phyloP scores from a whole-genome alignment of 352 stramenopile species.

The Pythium insidiosum region DNA sequence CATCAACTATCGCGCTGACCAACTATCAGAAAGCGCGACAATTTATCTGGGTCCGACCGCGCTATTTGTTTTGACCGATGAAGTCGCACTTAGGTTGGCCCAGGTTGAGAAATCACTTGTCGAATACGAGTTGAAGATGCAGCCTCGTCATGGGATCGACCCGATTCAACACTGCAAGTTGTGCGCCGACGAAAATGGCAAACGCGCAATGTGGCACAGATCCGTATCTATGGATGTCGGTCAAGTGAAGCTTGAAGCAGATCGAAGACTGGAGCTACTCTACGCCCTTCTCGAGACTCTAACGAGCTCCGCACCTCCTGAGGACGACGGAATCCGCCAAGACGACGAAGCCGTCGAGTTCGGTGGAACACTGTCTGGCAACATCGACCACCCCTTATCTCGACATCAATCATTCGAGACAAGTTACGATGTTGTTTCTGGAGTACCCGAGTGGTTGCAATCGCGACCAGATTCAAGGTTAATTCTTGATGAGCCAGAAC shows the following conservation, averaged over 20 bases:
- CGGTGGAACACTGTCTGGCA: too few species aligned
- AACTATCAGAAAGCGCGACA: slow-evolving; percentile 53
- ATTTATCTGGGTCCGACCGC: slow-evolving; percentile 69
- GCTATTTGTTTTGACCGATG: slow-evolving; percentile 77
- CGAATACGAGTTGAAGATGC: slow-evolving; percentile 57
- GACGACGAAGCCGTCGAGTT: too few species aligned
- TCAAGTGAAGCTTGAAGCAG: slow-evolving; percentile 82
- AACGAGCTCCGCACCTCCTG: slow-evolving; percentile 26
- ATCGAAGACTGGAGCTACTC: slow-evolving; percentile 70
- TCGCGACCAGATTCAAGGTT: too few species aligned
- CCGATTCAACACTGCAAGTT: slow-evolving; percentile 37
- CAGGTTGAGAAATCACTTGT: slow-evolving; percentile 79
- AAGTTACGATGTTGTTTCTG: too few species aligned
- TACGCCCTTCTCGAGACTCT: slow-evolving; percentile 77
- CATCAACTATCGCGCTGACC: slow-evolving; percentile 55
- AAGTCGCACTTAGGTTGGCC: slow-evolving; percentile 78
- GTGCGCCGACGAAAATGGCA: slow-evolving; percentile 53
- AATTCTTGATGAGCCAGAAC: too few species aligned
- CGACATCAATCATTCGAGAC: too few species aligned
- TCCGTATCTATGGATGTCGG: slow-evolving; percentile 57
- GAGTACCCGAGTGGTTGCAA: too few species aligned
- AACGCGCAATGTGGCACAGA: slow-evolving; percentile 48
- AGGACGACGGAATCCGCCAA: slow-evolving; percentile 18
- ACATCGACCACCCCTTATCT: too few species aligned
- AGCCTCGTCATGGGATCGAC: slow-evolving; percentile 27